Conservation (phyloP, 2,329 filamentous ascomycete species). For the Stromatinia cepivora region DNA sequence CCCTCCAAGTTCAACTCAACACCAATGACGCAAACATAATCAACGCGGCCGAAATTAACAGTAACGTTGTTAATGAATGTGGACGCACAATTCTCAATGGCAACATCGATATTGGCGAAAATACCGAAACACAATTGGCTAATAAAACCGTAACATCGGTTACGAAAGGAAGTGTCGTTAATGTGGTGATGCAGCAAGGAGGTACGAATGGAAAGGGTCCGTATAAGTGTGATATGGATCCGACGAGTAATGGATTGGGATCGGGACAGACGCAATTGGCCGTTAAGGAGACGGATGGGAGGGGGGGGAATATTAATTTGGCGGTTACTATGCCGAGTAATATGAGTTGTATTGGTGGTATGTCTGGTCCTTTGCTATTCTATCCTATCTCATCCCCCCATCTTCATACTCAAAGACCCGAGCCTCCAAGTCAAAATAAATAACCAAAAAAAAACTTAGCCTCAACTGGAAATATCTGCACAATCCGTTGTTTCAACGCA, state of each 20-base stretch:
- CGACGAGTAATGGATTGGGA: constrained; percentile 40
- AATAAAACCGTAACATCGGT: constrained; percentile 52
- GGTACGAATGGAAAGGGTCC: constrained; percentile 58
- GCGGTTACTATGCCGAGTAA: constrained; percentile 8
- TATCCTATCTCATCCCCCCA: no score
- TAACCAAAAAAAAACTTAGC: constrained; percentile 9
- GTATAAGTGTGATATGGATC: constrained; percentile 55
- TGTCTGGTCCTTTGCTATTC: neutral
- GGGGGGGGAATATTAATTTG: neutral
- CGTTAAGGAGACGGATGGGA: neutral
- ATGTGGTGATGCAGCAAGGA: constrained; percentile 55
- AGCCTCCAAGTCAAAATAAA: no score
- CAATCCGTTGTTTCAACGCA: constrained; percentile 59
- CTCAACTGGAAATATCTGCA: constrained; percentile 56
- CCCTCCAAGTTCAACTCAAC: constrained; percentile 58
- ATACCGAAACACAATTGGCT: constrained; percentile 53
- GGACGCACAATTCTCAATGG: constrained; percentile 61
- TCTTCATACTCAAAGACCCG: neutral
- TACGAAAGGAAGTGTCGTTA: constrained; percentile 47
- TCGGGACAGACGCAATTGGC: constrained; percentile 5
- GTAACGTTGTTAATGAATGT: constrained; percentile 58
- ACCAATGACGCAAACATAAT: constrained; percentile 61
- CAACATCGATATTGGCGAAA: constrained; percentile 61
- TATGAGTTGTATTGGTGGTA: constrained; percentile 14
- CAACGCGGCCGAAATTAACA: constrained; percentile 54